Evolutionary conservation across 148 eudicot species (phyloP).

Genomic region (Chenopodium suecicum): DNA sequence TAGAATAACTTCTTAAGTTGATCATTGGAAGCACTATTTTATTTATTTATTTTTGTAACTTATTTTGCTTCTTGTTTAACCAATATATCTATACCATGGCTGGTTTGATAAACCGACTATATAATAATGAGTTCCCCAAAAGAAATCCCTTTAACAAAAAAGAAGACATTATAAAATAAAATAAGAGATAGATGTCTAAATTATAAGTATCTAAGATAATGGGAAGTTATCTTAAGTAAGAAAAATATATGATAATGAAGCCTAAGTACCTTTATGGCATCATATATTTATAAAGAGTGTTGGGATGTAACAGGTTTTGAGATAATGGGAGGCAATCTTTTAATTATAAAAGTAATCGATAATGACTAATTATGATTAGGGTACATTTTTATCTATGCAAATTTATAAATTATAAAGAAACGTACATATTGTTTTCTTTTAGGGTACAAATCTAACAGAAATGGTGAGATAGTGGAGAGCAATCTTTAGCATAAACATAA

Average conservation of each 20-base stretch:
- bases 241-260: background rate
- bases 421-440: background rate
- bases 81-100: too few relatives aligned
- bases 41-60: too few relatives aligned
- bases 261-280: background rate
- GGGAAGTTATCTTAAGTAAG: background rate
- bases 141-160: background rate
- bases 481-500: background rate
- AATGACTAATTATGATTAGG: background rate
- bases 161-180: background rate
- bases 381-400: background rate
- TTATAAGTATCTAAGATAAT: too few relatives aligned
- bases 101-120: too few relatives aligned
- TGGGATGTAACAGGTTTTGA: background rate
- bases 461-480: background rate
- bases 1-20: too few relatives aligned
- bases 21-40: too few relatives aligned
- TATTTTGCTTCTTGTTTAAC: too few relatives aligned
- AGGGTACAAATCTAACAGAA: background rate
- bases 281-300: background rate
- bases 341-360: background rate
- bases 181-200: background rate
- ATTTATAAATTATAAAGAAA: background rate
- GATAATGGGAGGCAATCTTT: background rate
- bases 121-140: background rate